These are phyloP conservation scores for Sporothrix pseudoabietina DNA, from an alignment of 2,329 filamentous ascomycete species.

Conservation along the genomic window DNA sequence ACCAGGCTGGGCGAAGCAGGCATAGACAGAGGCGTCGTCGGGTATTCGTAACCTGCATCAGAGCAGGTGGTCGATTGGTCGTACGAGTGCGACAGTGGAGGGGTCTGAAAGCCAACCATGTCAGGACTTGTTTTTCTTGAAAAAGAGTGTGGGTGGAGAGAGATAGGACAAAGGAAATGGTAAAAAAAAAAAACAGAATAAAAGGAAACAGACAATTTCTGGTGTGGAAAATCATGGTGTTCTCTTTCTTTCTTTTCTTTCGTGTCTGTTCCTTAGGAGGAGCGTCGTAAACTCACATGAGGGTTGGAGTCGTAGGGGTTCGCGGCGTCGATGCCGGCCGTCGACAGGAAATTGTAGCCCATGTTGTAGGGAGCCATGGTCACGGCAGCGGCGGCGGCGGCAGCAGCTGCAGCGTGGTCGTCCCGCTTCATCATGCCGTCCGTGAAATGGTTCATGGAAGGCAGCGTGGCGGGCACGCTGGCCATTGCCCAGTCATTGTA, in stretches of 20 bases:
- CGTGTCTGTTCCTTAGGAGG: background rate
- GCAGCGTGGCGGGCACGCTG: conserved; percentile 61
- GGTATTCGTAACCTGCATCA: conserved; percentile 63
- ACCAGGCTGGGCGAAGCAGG: conserved; percentile 65
- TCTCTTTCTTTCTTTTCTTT: conserved; percentile 17
- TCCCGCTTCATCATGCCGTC: conserved; percentile 73
- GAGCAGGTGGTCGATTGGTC: conserved; percentile 67
- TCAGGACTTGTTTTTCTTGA: conserved; percentile 42
- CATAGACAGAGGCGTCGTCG: conserved; percentile 73
- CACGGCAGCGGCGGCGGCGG: conserved; percentile 44
- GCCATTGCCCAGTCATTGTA: conserved; percentile 59
- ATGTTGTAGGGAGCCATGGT: conserved; percentile 68
- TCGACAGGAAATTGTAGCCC: conserved; percentile 66
- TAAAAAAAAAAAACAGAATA: background rate
- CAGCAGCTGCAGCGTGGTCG: conserved; percentile 39
- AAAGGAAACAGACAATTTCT: conserved; percentile 29
- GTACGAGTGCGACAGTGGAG: conserved; percentile 73
- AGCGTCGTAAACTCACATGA: conserved; percentile 69
- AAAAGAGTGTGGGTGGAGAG: background rate
- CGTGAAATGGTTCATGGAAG: conserved; percentile 62
- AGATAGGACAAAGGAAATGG: conserved; percentile 16
- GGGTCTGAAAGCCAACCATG: conserved; percentile 63
- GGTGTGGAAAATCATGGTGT: background rate
- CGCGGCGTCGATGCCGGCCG: conserved; percentile 63
- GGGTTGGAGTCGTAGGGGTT: conserved; percentile 69